Evolutionary conservation across 805 yeast species (phyloP).

Genomic region (Ogataea glucozyma): DNA sequence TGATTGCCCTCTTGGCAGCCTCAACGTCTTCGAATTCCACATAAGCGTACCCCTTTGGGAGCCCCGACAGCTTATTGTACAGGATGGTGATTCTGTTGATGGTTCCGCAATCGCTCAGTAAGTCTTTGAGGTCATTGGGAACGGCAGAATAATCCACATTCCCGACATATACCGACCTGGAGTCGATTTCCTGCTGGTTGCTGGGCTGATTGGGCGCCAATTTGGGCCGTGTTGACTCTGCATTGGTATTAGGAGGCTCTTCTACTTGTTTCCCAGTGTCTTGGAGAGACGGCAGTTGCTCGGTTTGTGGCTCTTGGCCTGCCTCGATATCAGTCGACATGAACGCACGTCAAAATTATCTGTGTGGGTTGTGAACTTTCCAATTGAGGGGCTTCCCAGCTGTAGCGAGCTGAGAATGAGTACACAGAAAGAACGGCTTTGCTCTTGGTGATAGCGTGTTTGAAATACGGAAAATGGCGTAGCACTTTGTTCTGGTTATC

Average conservation of each 20-base stretch:
- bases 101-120: slow-evolving; percentile 66
- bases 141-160: slow-evolving; percentile 78
- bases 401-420: no score
- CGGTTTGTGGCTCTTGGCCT: not conserved
- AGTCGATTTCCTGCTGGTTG: slow-evolving; percentile 58
- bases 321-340: slow-evolving; percentile 9
- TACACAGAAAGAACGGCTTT: no score
- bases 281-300: no score
- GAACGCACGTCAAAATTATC: not conserved
- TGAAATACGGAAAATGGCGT: no score
- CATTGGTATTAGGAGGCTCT: not conserved
- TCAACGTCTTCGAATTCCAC: slow-evolving; percentile 71
- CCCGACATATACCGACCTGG: slow-evolving; percentile 77
- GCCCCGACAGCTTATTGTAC: slow-evolving; percentile 68
- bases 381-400: not conserved
- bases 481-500: no score
- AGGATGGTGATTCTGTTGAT: slow-evolving; percentile 80
- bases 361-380: not conserved
- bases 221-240: slow-evolving; percentile 9
- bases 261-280: not conserved
- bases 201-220: slow-evolving; percentile 36
- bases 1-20: slow-evolving; percentile 62
- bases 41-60: slow-evolving; percentile 85
- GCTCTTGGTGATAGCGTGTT: no score
- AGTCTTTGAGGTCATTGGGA: slow-evolving; percentile 75